These are phyloP conservation scores for Isabelozyma gotoi DNA, from an alignment of 805 yeast genomes.

Conservation along the genomic window DNA sequence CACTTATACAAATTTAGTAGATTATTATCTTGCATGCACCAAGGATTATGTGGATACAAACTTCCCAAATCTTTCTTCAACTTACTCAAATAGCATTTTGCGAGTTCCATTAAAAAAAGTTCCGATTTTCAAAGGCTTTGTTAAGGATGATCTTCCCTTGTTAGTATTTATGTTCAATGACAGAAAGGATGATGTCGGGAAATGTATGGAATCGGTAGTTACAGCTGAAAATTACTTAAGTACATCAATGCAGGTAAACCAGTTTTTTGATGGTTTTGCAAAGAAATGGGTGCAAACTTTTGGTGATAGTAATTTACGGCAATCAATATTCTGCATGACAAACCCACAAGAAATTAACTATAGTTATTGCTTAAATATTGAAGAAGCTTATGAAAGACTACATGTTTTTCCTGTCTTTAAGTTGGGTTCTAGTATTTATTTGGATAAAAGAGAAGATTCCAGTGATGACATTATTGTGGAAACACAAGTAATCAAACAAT, in stretches of 20 bases:
- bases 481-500: conserved; percentile 21
- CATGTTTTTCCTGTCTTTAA: conserved; percentile 19
- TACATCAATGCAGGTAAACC: conserved; percentile 4
- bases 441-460: too few relatives aligned
- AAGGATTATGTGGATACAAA: neutral
- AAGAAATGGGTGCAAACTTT: conserved; percentile 36
- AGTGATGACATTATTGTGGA: conserved; percentile 7
- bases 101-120: conserved; percentile 8
- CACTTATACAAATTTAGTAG: conserved; percentile 29
- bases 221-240: conserved; percentile 20
- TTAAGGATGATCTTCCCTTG: conserved; percentile 28
- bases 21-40: conserved; percentile 30
- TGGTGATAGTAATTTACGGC: conserved; percentile 31
- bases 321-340: conserved; percentile 45
- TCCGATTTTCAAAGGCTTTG: conserved; percentile 26
- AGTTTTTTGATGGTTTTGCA: conserved; percentile 44
- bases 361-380: conserved; percentile 41
- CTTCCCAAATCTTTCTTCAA: conserved; percentile 1
- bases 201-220: conserved; percentile 15
- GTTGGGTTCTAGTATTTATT: too few relatives aligned
- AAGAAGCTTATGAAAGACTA: conserved; percentile 26
- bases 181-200: conserved; percentile 4
- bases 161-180: conserved; percentile 35
- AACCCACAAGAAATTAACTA: conserved; percentile 13
- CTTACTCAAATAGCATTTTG: conserved; percentile 10